A percentile compares a stretch with the other conserved stretches of the same genome.
phyloP scores from a whole-genome alignment of 1,284 basidiomycete genomes.

The Fereydounia khargensis region DNA sequence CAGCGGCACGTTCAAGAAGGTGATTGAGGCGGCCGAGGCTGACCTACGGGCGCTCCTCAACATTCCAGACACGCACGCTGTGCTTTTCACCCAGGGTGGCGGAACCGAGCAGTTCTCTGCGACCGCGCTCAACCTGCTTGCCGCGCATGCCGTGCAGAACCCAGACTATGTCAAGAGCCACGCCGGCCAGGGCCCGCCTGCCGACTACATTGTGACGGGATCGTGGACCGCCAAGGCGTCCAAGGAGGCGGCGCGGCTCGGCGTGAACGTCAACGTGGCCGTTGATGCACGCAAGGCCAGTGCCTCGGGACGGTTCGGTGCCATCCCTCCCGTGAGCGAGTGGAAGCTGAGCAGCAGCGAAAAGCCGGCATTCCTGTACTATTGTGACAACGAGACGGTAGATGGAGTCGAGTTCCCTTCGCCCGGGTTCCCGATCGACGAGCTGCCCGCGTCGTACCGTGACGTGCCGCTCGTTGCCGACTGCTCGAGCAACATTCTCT shows the following conservation, averaged over 20 bases:
- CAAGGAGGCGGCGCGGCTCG: slow-evolving; percentile 49
- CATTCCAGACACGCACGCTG: slow-evolving; percentile 47
- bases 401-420: slow-evolving; percentile 87
- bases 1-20: slow-evolving; percentile 45
- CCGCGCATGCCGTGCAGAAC: slow-evolving; percentile 42
- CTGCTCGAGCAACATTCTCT: slow-evolving; percentile 96
- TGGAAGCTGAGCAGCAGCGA: slow-evolving; percentile 70
- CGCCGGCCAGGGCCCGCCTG: slow-evolving; percentile 36
- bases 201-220: slow-evolving; percentile 54
- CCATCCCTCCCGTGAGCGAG: slow-evolving; percentile 70
- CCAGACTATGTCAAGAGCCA: slow-evolving; percentile 38
- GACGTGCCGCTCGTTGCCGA: slow-evolving; percentile 83
- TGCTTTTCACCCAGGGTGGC: slow-evolving; percentile 54
- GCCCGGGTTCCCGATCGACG: slow-evolving; percentile 80
- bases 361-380: slow-evolving; percentile 86
- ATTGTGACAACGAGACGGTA: slow-evolving; percentile 99
- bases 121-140: slow-evolving; percentile 52
- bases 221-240: slow-evolving; percentile 51
- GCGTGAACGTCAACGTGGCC: slow-evolving; percentile 37
- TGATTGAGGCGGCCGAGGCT: slow-evolving; percentile 49
- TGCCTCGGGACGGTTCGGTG: slow-evolving; percentile 65
- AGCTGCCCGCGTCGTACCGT: slow-evolving; percentile 64
- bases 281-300: slow-evolving; percentile 38
- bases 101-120: slow-evolving; percentile 56
- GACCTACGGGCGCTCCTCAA: slow-evolving; percentile 45